Percentiles rank a stretch among this genome's conserved stretches.
Evolutionary conservation across 768 basidiomycete species (phyloP).

Genomic region (Baorangia bicolor): DNA sequence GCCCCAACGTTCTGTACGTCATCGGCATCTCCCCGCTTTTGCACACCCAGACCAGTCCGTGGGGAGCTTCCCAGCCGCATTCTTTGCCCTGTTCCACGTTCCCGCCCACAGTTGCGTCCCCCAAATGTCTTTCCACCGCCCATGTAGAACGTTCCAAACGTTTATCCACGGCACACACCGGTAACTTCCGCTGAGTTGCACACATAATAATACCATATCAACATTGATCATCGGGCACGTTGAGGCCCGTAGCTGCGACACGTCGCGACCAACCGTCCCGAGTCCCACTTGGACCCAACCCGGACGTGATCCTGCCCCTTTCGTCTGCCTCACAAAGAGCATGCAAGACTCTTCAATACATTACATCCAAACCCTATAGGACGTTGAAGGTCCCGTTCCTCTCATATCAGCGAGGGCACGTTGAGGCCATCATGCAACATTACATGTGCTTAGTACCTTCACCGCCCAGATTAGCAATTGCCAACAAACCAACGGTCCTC

Average conservation of each 20-base stretch:
- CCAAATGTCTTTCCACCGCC: no score
- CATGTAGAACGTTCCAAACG: no score
- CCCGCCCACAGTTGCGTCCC: no score
- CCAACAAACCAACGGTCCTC: neutral
- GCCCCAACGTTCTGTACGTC: neutral
- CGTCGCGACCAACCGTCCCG: slow-evolving; percentile 12
- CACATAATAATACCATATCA: neutral
- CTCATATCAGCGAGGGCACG: slow-evolving; percentile 64
- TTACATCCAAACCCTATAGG: slow-evolving; percentile 45
- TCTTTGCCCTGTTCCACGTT: neutral
- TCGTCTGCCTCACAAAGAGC: slow-evolving; percentile 39
- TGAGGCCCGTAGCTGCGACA: slow-evolving; percentile 33
- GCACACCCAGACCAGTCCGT: neutral
- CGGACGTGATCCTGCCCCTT: slow-evolving; percentile 18
- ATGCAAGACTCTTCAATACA: slow-evolving; percentile 50
- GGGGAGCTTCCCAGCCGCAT: neutral
- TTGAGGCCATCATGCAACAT: slow-evolving; percentile 63
- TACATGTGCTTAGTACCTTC: slow-evolving; percentile 30
- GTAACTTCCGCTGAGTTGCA: neutral
- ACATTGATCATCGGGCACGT: slow-evolving; percentile 32
- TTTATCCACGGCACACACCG: neutral
- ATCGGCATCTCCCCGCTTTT: neutral
- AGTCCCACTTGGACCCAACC: slow-evolving; percentile 3
- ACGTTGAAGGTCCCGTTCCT: slow-evolving; percentile 69
- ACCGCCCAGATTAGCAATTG: neutral